Percentiles rank a stretch among this genome's conserved stretches.
Conservation (phyloP, 257 asterid species). For the Solanum chiquidenum region DNA sequence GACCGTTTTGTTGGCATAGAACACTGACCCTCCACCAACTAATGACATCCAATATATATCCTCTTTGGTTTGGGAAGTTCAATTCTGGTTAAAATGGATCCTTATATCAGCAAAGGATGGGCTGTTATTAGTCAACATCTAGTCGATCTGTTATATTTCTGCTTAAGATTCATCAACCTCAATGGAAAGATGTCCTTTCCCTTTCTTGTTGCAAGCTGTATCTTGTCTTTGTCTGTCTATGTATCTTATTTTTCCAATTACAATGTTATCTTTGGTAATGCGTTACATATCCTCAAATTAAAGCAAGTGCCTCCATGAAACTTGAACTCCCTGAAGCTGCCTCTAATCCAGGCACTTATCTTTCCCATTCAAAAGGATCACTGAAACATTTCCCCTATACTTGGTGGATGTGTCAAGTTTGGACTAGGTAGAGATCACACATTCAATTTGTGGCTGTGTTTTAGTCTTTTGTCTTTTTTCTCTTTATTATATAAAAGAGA, state of each 20-base stretch:
- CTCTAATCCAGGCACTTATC: neutral
- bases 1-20: neutral
- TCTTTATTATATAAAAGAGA: neutral
- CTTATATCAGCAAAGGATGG: neutral
- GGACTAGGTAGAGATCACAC: neutral
- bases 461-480: neutral
- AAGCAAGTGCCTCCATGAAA: neutral
- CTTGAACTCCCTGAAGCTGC: neutral
- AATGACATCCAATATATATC: neutral
- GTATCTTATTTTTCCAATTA: neutral
- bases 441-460: neutral
- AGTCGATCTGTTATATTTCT: neutral
- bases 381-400: neutral
- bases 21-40: neutral
- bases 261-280: neutral
- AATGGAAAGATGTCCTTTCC: neutral
- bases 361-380: neutral
- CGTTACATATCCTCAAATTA: neutral
- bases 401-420: neutral
- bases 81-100: neutral
- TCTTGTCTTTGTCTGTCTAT: neutral
- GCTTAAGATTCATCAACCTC: constrained; percentile 5
- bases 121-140: constrained; percentile 2
- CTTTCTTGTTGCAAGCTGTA: neutral
- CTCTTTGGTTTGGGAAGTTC: neutral